A percentile compares a stretch with the other conserved stretches of the same genome.
phyloP scores from a whole-genome alignment of 257 asterid genomes.

The Eucommia ulmoides region DNA sequence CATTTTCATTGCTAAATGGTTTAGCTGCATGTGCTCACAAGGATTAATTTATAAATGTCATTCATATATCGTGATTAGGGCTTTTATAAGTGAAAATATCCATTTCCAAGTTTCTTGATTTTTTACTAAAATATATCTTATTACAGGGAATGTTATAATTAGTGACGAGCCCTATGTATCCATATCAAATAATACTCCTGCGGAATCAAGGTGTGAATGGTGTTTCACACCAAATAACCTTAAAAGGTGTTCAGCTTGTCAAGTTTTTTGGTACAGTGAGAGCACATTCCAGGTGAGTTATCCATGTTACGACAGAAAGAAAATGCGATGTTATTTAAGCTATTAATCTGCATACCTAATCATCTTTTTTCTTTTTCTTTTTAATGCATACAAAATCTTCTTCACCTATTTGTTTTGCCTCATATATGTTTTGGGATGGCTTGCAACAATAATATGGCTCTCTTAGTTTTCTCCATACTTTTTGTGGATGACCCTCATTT shows the following conservation, averaged over 20 bases:
- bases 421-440: no score
- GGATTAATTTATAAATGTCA: neutral
- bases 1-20: no score
- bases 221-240: constrained; percentile 53
- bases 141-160: constrained; percentile 67
- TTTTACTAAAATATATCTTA: neutral
- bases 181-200: constrained; percentile 55
- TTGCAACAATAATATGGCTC: no score
- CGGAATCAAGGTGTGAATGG: constrained; percentile 57
- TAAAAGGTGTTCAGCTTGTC: constrained; percentile 88
- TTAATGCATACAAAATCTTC: no score
- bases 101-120: neutral
- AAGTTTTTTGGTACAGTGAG: constrained; percentile 68
- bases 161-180: constrained; percentile 67
- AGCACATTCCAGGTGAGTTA: constrained; percentile 60
- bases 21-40: neutral
- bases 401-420: no score
- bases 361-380: no score
- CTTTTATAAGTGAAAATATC: neutral
- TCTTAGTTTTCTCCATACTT: no score
- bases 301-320: no score
- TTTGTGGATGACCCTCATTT: no score
- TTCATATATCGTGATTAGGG: neutral
- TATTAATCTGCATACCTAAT: no score
- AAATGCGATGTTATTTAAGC: no score